Base-by-base conservation (phyloP, 768 basidiomycete genomes). In the Rhodotorula babjevae region DNA sequence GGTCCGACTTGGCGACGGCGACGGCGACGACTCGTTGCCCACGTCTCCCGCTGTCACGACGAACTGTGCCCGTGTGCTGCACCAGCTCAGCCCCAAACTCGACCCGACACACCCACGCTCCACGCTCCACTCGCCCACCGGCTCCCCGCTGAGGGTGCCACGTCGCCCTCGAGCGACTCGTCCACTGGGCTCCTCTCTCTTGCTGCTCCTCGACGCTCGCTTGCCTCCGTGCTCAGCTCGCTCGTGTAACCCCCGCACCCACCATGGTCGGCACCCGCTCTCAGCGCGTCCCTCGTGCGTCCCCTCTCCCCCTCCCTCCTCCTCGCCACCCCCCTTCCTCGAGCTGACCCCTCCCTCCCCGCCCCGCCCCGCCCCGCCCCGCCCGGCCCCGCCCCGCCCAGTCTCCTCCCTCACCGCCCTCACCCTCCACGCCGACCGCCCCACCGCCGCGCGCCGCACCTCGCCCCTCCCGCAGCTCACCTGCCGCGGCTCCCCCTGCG, bases 401-500 rank as follows among this genome's bases (percentile, higher is more conserved):
- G 73, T 71, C 49, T 52, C 44, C 3, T 85, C 84, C 68, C 90
- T 96, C 69, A 84, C 85, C 15, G 84, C 92, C 27, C 82, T 96
- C 71, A 92, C 89, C 2, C 90, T 95, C 80, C 90, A 91, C 82
- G 85, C 88, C 60, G 87, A 85, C 74, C 81, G 83, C 52, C 75
- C 84, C n/a, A 93, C 93, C 4, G 79, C 83, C 40, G 84, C 87
- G 7, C 85, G 89, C 46, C 85, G 93, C 70, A 87, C 87, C 4
- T 80, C 82, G 31, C 85, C 92, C 18, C 84, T 95, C 61, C 84
- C 87, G 7, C 94, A 96, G 79, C 86, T 95, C 46, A 84, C 84
- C 40, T 97, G 94, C 81, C 78, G 87, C 44, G 94, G 94, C 61
- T 87, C 87, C 74, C 81, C 91, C 36, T 97, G 94, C 81, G 84